Evolutionary conservation across 2,329 filamentous ascomycete genomes (phyloP), one percentile per base, ranked within the genome.

Genomic region (Hypoxylon sp.): DNA sequence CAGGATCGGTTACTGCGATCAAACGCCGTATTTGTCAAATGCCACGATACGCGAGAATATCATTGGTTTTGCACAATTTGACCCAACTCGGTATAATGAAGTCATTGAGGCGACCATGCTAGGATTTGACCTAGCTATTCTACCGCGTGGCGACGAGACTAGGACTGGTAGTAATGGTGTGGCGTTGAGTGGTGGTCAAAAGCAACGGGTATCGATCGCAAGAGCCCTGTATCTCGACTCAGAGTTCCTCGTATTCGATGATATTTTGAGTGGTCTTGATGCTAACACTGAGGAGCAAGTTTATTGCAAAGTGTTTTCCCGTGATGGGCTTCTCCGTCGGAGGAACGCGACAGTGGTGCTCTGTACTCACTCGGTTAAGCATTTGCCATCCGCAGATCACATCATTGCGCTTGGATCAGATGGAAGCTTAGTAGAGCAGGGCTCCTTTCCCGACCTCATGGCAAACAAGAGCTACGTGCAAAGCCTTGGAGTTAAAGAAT

Each of bases 101-200:
- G 75, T 78, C 5, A 60, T 79, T 25, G 53, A 73, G 2, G 74
- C 76, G 8, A 73, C 74, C 3, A 70, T 74, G 50, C 70, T 79
- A 6, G 37, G 57, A 2, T 33, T 64, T 20, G 77, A 80, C 50
- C 72, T 84, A 4, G 74, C 78, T 8, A 71, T 72, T 11, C 73
- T 85, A 25, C 71, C 78, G 0, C 62, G 74, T 2, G 77, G 81
- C 2, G 81, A 85, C 35, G 64, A 73, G 8, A 84, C 82, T 0
- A 72, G 77, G 0, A 76, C 84, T 31, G 84, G 84, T 2, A 83
- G 81, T 55, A 82, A 82, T 40, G 84, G 84, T 0, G 77, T 84
- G 56, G 80, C 78, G 4, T 74, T 86, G 0, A 84, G 82, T 11
- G 84, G 84, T 3, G 84, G 84, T 0, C 84, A 86, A 69, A 82